phyloP scores from a whole-genome alignment of 768 basidiomycete genomes.

The Porphyrellus cyaneotinctus region DNA sequence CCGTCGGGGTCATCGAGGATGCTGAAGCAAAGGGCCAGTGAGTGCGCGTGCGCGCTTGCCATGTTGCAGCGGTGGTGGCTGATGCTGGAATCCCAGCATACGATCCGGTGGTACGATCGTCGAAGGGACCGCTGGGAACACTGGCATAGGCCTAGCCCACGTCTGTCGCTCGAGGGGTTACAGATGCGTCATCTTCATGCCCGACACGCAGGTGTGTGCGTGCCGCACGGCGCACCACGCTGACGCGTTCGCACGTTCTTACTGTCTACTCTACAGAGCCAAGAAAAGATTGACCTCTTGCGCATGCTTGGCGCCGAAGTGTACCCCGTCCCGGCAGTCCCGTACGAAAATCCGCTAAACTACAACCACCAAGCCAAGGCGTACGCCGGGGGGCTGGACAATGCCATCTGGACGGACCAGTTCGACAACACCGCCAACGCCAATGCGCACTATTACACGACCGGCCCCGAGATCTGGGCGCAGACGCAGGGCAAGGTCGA shows the following conservation, averaged over 20 bases:
- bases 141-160: conserved; percentile 92
- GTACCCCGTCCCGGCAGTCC: conserved; percentile 91
- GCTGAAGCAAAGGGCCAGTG: conserved; percentile 83
- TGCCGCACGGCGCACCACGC: neutral
- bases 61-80: neutral
- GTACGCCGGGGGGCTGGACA: conserved; percentile 66
- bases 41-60: conserved; percentile 27
- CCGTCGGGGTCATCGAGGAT: conserved; percentile 79
- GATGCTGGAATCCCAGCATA: conserved; percentile 42
- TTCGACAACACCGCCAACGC: conserved; percentile 97
- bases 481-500: conserved; percentile 78
- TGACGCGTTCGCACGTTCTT: neutral
- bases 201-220: conserved; percentile 73
- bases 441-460: conserved; percentile 79
- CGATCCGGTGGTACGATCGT: conserved; percentile 95
- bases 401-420: conserved; percentile 96
- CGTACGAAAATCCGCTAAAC: conserved; percentile 91
- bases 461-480: conserved; percentile 96
- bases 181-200: conserved; percentile 99
- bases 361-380: conserved; percentile 98
- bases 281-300: conserved; percentile 97
- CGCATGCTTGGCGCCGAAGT: conserved; percentile 98
- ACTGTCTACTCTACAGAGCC: conserved; percentile 73
- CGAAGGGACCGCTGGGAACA: conserved; percentile 98
- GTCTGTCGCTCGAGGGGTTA: conserved; percentile 92